A percentile compares a stretch with the other conserved stretches of the same genome.
These are phyloP conservation scores for Pseudogymnoascus sp. DNA, from an alignment of 2,329 filamentous ascomycete species.

Conservation along the genomic window DNA sequence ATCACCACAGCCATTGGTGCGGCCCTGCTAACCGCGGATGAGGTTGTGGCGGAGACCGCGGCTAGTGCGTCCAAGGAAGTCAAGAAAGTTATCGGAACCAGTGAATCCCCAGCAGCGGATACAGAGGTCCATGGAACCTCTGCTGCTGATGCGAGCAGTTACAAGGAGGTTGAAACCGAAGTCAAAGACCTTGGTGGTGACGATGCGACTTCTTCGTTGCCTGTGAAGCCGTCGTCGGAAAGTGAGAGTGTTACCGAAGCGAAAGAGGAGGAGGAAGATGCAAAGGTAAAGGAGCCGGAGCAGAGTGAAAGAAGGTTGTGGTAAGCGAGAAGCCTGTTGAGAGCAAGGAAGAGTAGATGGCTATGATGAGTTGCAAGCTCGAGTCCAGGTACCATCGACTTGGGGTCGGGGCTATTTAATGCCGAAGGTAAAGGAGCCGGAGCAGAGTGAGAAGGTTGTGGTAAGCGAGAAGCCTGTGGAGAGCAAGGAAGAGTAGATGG, in stretches of 20 bases:
- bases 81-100: background rate
- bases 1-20: slow-evolving; percentile 1
- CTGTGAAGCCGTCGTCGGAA: background rate
- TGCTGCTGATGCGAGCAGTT: background rate
- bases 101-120: background rate
- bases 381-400: too few species aligned
- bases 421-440: background rate
- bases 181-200: background rate
- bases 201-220: background rate
- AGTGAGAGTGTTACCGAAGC: background rate
- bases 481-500: background rate
- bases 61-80: background rate
- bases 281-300: background rate
- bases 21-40: background rate
- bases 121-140: background rate
- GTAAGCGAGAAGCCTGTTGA: background rate
- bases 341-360: background rate
- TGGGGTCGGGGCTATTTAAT: background rate
- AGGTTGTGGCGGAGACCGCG: slow-evolving; percentile 4
- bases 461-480: background rate
- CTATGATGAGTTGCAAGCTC: background rate
- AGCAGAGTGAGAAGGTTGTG: background rate
- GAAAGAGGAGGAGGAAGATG: background rate
- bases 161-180: background rate
- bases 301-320: background rate